phyloP scores from a whole-genome alignment of 495 filamentous ascomycete species.

The Aspergillus incahuasiensis region DNA sequence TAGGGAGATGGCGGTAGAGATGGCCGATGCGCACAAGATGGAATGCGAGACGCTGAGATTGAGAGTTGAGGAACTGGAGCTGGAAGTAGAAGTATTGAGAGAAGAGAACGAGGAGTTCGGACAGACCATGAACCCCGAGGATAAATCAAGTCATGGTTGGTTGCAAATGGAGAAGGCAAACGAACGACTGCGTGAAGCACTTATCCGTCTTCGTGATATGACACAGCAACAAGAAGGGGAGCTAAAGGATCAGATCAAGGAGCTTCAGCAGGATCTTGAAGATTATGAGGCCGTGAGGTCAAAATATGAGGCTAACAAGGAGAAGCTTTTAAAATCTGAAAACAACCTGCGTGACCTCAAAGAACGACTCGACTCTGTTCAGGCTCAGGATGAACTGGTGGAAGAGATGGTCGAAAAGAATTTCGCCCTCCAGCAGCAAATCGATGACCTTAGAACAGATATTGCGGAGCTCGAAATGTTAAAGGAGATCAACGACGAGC shows the following conservation, averaged over 20 bases:
- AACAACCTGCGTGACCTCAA: conserved; percentile 78
- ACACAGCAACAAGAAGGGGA: conserved; percentile 82
- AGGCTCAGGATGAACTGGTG: conserved; percentile 86
- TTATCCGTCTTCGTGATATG: conserved; percentile 79
- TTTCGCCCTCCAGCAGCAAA: conserved; percentile 70
- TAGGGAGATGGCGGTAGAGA: conserved; percentile 95
- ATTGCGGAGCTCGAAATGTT: conserved; percentile 83
- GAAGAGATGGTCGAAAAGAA: conserved; percentile 87
- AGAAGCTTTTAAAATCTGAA: conserved; percentile 67
- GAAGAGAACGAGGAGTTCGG: conserved; percentile 83
- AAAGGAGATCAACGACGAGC: conserved; percentile 89
- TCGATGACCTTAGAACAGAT: conserved; percentile 72
- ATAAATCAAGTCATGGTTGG: conserved; percentile 81
- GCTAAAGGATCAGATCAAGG: conserved; percentile 67
- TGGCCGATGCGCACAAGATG: conserved; percentile 69
- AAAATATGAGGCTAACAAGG: conserved; percentile 63
- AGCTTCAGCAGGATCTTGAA: conserved; percentile 71
- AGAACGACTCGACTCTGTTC: conserved; percentile 83
- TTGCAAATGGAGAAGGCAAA: conserved; percentile 87
- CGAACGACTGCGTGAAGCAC: conserved; percentile 79
- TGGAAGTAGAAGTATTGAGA: conserved; percentile 80
- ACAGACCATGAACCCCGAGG: conserved; percentile 82
- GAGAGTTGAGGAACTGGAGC: conserved; percentile 74
- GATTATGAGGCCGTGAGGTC: conserved; percentile 68
- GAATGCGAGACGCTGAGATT: conserved; percentile 75